Evolutionary conservation across 2,329 filamentous ascomycete species (phyloP).

Genomic region (Pezicula rhizophila): DNA sequence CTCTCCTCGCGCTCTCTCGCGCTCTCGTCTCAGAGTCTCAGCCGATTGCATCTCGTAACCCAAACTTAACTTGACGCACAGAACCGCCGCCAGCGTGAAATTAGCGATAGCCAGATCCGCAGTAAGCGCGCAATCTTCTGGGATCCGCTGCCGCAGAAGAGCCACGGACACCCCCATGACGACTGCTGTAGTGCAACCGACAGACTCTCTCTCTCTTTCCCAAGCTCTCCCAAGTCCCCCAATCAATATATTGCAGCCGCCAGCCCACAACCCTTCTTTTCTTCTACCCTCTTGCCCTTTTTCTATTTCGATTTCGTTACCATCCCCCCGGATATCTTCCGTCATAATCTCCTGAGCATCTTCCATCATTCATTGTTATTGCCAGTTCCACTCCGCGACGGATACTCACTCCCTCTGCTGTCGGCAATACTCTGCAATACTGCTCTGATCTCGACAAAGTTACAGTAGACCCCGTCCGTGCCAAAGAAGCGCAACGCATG

Average conservation of each 20-base stretch:
- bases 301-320: constrained; percentile 14
- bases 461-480: too few relatives aligned
- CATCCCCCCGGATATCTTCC: constrained; percentile 19
- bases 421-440: too few relatives aligned
- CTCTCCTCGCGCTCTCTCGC: not conserved
- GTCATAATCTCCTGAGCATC: not conserved
- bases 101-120: constrained; percentile 23
- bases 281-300: constrained; percentile 17
- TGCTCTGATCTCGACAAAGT: too few relatives aligned
- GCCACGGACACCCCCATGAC: constrained; percentile 19
- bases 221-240: constrained; percentile 17
- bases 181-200: not conserved
- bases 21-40: too few relatives aligned
- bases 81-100: constrained; percentile 10
- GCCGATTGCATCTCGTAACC: not conserved
- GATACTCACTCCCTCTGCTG: too few relatives aligned
- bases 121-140: constrained; percentile 24
- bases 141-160: constrained; percentile 6
- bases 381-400: not conserved
- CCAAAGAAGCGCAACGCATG: too few relatives aligned
- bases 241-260: constrained; percentile 26
- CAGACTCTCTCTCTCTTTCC: not conserved
- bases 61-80: not conserved
- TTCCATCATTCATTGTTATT: not conserved
- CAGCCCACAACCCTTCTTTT: constrained; percentile 17